phyloP scores from a whole-genome alignment of 169 alveolate genomes.

The Plasmodium coatneyi region DNA sequence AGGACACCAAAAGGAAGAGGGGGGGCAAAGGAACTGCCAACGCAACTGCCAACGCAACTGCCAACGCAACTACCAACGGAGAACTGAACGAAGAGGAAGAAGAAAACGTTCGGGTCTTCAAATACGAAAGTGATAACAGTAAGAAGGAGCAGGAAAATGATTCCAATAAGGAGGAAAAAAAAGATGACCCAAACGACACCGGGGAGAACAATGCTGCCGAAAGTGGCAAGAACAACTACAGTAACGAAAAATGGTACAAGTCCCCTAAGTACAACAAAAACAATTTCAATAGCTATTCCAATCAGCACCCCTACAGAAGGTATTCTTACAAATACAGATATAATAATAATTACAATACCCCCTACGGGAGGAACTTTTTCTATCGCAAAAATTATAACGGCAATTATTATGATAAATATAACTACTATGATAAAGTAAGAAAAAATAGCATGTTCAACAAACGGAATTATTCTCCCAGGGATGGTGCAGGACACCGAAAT shows the following conservation, averaged over 20 bases:
- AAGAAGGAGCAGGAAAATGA: background rate
- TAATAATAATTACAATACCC: constrained; percentile 17
- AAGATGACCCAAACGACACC: background rate
- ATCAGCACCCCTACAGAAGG: constrained; percentile 26
- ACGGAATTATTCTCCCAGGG: constrained; percentile 22
- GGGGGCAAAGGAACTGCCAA: background rate
- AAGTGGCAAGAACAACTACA: background rate
- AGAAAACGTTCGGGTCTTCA: constrained; percentile 44
- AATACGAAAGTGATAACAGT: constrained; percentile 57
- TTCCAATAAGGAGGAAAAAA: constrained; percentile 1
- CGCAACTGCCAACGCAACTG: background rate
- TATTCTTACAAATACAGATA: constrained; percentile 28
- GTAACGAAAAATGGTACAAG: background rate
- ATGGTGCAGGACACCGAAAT: constrained; percentile 3
- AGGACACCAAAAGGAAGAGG: background rate
- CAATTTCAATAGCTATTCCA: background rate
- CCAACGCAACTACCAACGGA: background rate
- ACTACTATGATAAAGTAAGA: constrained; percentile 5
- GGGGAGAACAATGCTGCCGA: background rate
- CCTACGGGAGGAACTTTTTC: background rate
- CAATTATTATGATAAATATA: constrained; percentile 18
- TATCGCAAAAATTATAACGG: constrained; percentile 30
- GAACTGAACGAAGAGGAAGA: constrained; percentile 20
- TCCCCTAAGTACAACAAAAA: constrained; percentile 6
- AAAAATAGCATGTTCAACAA: constrained; percentile 16